Evolutionary conservation across 2,329 filamentous ascomycete species (phyloP).

Genomic region (Trichothecium sympodiale): DNA sequence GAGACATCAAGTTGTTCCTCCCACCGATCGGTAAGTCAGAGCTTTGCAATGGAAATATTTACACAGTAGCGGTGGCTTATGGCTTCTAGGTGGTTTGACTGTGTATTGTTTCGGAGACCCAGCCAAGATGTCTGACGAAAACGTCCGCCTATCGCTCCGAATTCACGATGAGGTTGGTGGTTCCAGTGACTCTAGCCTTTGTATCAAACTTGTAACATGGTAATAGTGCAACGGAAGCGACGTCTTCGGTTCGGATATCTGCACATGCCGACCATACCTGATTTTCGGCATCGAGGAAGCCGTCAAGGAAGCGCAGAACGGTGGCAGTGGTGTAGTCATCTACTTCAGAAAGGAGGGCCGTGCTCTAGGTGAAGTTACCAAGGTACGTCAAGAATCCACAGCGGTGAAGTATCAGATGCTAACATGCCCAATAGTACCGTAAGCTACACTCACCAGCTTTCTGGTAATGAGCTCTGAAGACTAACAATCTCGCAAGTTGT

Average conservation of each 20-base stretch:
- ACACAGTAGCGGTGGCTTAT: no score
- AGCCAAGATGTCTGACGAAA: conserved; percentile 83
- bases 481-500: conserved; percentile 8
- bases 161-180: conserved; percentile 56
- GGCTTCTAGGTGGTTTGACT: conserved; percentile 59
- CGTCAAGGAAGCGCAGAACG: conserved; percentile 90
- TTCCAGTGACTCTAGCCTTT: background rate
- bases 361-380: conserved; percentile 89
- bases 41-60: background rate
- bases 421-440: conserved; percentile 31
- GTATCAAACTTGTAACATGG: conserved; percentile 6
- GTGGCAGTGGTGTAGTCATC: conserved; percentile 88
- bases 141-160: conserved; percentile 67
- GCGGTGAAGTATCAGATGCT: conserved; percentile 11
- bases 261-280: conserved; percentile 89
- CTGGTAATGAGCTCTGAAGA: no score
- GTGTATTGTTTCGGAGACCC: conserved; percentile 97
- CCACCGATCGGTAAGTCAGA: conserved; percentile 65
- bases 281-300: conserved; percentile 97
- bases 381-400: conserved; percentile 38
- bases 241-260: conserved; percentile 96
- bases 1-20: conserved; percentile 90
- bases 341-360: conserved; percentile 98
- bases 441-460: conserved; percentile 16
- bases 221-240: conserved; percentile 81